Percentiles rank a stretch among this genome's conserved stretches.
Evolutionary conservation across 1,139 yeast genomes (phyloP).

Genomic region (Yamadazyma sp.): DNA sequence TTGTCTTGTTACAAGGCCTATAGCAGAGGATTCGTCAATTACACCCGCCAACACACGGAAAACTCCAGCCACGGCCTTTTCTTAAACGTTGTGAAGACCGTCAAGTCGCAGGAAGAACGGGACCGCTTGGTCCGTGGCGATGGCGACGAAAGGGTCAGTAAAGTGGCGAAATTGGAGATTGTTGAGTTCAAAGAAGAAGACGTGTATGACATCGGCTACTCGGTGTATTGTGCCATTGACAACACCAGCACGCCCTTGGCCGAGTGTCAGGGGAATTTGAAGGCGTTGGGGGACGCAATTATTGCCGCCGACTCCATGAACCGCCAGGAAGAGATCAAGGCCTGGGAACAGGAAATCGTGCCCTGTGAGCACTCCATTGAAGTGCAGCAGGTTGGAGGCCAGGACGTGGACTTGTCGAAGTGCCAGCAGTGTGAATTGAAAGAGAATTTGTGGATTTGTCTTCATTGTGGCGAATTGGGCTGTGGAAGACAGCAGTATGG

Average conservation of each 20-base stretch:
- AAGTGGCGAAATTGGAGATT: slow-evolving; percentile 74
- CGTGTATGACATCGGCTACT: slow-evolving; percentile 50
- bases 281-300: slow-evolving; percentile 46
- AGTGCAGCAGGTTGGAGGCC: slow-evolving; percentile 38
- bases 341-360: slow-evolving; percentile 87
- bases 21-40: slow-evolving; percentile 50
- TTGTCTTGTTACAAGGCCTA: slow-evolving; percentile 65
- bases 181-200: slow-evolving; percentile 71
- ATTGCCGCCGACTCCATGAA: slow-evolving; percentile 65
- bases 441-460: slow-evolving; percentile 84
- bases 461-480: slow-evolving; percentile 86
- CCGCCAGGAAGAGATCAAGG: slow-evolving; percentile 69
- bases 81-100: slow-evolving; percentile 53
- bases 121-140: slow-evolving; percentile 15
- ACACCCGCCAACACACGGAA: slow-evolving; percentile 54
- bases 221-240: slow-evolving; percentile 43
- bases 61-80: slow-evolving; percentile 53
- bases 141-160: slow-evolving; percentile 42
- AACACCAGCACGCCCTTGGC: slow-evolving; percentile 23
- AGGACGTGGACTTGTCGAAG: slow-evolving; percentile 33
- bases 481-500: slow-evolving; percentile 95
- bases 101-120: slow-evolving; percentile 38
- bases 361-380: slow-evolving; percentile 75
- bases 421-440: slow-evolving; percentile 64
- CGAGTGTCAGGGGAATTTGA: slow-evolving; percentile 23